Conservation (phyloP, 2,329 filamentous ascomycete species). For the Zymoseptoria pseudotritici region DNA sequence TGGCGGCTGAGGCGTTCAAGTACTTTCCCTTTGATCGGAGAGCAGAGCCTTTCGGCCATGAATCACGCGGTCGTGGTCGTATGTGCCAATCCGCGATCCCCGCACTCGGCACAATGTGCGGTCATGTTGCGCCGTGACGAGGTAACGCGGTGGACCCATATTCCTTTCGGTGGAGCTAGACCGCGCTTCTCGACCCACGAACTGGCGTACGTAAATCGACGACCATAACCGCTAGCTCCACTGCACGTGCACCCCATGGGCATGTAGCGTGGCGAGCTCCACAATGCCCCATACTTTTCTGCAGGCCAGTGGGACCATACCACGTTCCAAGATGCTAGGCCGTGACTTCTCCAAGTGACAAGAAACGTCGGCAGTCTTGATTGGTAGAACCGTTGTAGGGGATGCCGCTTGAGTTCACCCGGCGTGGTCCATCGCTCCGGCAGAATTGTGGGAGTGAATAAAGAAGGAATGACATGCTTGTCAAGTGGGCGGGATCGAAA, state of each 20-base stretch:
- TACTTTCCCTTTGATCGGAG: neutral
- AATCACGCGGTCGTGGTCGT: neutral
- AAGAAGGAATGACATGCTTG: neutral
- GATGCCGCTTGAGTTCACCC: neutral
- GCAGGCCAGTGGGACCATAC: neutral
- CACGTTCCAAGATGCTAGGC: neutral
- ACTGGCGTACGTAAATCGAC: too few relatives aligned
- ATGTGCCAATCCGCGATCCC: neutral
- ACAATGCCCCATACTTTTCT: neutral
- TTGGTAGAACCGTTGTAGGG: neutral
- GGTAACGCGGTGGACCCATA: neutral
- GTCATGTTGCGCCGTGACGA: neutral
- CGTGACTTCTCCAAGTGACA: neutral
- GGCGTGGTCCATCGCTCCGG: neutral
- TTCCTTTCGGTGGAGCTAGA: too few relatives aligned
- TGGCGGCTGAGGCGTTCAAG: neutral
- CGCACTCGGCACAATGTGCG: neutral
- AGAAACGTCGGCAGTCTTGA: neutral
- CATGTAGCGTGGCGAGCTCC: neutral
- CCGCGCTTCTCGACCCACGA: too few relatives aligned
- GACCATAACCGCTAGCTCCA: neutral
- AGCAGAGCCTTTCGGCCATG: neutral
- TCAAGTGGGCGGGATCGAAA: too few relatives aligned
- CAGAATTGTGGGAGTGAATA: neutral
- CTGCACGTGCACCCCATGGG: neutral